Conservation (phyloP, 1,139 yeast species). For the Protomyces gravidus region DNA sequence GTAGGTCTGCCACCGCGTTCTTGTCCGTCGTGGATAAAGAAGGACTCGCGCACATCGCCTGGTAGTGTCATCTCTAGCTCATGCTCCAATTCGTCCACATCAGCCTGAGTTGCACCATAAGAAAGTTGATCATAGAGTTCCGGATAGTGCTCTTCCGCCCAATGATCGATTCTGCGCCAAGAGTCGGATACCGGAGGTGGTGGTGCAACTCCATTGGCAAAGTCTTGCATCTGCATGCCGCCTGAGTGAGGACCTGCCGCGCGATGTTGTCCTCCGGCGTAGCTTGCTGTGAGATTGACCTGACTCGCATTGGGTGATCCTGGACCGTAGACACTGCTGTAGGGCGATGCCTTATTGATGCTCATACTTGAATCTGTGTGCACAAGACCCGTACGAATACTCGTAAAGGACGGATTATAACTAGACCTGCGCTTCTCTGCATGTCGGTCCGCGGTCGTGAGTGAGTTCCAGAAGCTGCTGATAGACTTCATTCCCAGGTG, state of each 20-base stretch:
- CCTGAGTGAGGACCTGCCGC: slow-evolving; percentile 5
- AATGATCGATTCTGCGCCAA: slow-evolving; percentile 68
- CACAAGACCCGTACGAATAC: slow-evolving; percentile 18
- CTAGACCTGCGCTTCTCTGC: slow-evolving; percentile 16
- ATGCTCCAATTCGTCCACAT: slow-evolving; percentile 69
- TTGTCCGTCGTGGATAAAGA: slow-evolving; percentile 76
- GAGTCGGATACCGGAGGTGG: slow-evolving; percentile 66
- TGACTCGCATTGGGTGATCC: slow-evolving; percentile 17
- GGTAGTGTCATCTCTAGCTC: slow-evolving; percentile 68
- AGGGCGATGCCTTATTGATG: slow-evolving; percentile 11
- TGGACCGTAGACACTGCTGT: slow-evolving; percentile 2
- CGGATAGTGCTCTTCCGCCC: slow-evolving; percentile 75
- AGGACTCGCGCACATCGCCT: slow-evolving; percentile 68
- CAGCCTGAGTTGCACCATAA: slow-evolving; percentile 68
- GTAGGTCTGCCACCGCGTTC: slow-evolving; percentile 69
- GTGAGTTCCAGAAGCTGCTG: slow-evolving; percentile 20
- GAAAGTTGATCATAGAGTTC: slow-evolving; percentile 70
- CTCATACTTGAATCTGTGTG: slow-evolving; percentile 12
- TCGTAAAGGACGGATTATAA: slow-evolving; percentile 25
- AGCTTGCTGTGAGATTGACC: slow-evolving; percentile 7
- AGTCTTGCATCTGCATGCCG: slow-evolving; percentile 50
- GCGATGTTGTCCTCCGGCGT: slow-evolving; percentile 6
- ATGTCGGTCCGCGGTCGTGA: slow-evolving; percentile 21
- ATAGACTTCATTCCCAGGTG: background rate
- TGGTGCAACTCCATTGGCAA: slow-evolving; percentile 54